Base-by-base conservation (phyloP, 2,329 filamentous ascomycete genomes). In the Fusarium xylarioides region DNA sequence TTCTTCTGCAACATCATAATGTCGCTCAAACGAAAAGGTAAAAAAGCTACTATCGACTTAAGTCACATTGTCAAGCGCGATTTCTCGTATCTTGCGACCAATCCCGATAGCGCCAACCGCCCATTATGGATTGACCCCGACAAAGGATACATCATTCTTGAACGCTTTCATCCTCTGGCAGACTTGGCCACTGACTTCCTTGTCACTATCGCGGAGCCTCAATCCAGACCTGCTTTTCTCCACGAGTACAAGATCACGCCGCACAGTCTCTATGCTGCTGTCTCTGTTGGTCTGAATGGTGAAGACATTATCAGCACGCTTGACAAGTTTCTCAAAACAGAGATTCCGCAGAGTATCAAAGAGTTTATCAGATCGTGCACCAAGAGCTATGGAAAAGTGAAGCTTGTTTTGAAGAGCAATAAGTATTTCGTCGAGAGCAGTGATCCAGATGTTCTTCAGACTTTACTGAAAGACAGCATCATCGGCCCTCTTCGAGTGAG, bases 211-310 rank as follows among this genome's bases (percentile, higher is more conserved):
- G 94, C 95, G 69, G 95, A 99, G 83, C 96, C 95, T 26, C 87
- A 95, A 66, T 98, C 95, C 23, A 91, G 95, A 66, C 95, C 96
- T 65, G 92, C 91, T 8, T 95, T 95, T 79, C 89, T 98, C 69
- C 96, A 98, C 84, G 95, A 99, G 83, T 98, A 98, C 82, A 90
- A 91, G 60, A 88, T 99, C 76, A 98, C 95, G 3, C 91, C 93
- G n/a, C 95, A 98, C 83, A 97, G 94, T 82, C 86, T 99, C 56
- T 98, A 98, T 82, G 95, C 96, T 23, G 96, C 96, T 47, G 94
- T 98, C 4, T 97, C 95, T 11, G 95, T 98, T 66, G 96, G 96
- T 21, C 84, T 98, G 65, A 92, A 93, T 49, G 93, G 94, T 18
- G 87, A 92, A 56, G 95, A 98, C 80, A 98, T 98, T 71, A 94